phyloP scores from a whole-genome alignment of 805 yeast genomes.

The Blastobotrys parvus region DNA sequence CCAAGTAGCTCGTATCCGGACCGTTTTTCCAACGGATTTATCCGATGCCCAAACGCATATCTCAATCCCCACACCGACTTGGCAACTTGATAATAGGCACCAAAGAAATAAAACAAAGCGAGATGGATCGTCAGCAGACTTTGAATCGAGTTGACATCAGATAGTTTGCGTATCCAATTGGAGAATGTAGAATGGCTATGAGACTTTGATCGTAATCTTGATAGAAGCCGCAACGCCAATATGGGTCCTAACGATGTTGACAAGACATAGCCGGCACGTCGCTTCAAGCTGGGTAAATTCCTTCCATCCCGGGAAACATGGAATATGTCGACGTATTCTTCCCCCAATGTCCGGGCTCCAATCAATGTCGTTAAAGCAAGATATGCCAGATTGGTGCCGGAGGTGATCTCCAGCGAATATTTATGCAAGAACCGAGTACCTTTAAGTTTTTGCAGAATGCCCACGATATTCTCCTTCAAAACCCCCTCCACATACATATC shows the following conservation, averaged over 20 bases:
- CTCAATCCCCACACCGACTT: conserved; percentile 74
- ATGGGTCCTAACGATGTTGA: conserved; percentile 61
- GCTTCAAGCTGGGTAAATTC: conserved; percentile 21
- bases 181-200: neutral
- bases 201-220: conserved; percentile 10
- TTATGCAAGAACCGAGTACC: conserved; percentile 50
- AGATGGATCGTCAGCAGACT: conserved; percentile 59
- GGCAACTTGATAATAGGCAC: conserved; percentile 69
- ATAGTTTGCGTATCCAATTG: neutral
- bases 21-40: conserved; percentile 21
- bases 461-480: conserved; percentile 47
- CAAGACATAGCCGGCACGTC: conserved; percentile 50
- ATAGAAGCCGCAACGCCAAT: conserved; percentile 19
- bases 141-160: conserved; percentile 13
- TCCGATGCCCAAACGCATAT: conserved; percentile 41
- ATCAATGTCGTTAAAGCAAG: conserved; percentile 64
- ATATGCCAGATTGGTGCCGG: conserved; percentile 52
- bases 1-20: conserved; percentile 64
- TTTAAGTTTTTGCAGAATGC: conserved; percentile 44
- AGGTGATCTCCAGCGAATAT: conserved; percentile 53
- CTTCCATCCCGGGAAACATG: conserved; percentile 20
- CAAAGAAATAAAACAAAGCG: conserved; percentile 75
- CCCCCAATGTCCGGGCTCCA: conserved; percentile 83
- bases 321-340: conserved; percentile 72
- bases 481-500: conserved; percentile 63